Evolutionary conservation across 352 stramenopile genomes (phyloP).

Genomic region (Pythium dissimile): DNA sequence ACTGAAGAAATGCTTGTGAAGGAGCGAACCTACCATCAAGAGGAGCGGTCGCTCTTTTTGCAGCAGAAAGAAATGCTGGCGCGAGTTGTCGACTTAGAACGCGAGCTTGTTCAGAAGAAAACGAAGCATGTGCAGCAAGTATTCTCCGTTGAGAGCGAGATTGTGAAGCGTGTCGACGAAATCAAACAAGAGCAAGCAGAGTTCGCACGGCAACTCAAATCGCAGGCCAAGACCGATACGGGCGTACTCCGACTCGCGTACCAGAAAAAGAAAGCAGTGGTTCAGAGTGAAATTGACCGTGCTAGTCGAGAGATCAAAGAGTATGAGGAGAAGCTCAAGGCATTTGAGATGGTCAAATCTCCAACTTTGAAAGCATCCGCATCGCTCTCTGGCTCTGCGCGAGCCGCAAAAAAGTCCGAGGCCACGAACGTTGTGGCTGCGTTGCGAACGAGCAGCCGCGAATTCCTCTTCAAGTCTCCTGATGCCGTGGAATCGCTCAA

Average conservation of each 20-base stretch:
- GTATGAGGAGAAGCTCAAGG: constrained; percentile 31
- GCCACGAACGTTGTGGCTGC: not conserved
- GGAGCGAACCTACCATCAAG: constrained; percentile 45
- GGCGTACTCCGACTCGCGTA: constrained; percentile 42
- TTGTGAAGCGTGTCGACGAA: constrained; percentile 31
- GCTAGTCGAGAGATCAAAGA: constrained; percentile 28
- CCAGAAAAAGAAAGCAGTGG: constrained; percentile 41
- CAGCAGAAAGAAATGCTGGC: constrained; percentile 54
- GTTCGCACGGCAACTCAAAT: constrained; percentile 47
- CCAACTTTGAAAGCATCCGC: not conserved
- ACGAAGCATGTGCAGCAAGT: constrained; percentile 52
- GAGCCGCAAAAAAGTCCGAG: not conserved
- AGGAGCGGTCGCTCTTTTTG: constrained; percentile 50
- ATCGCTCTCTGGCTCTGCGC: not conserved
- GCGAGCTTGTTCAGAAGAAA: constrained; percentile 53
- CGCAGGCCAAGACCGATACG: constrained; percentile 51
- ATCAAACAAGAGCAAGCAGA: constrained; percentile 41
- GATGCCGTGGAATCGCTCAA: constrained; percentile 15
- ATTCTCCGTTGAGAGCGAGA: constrained; percentile 43
- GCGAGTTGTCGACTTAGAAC: constrained; percentile 57
- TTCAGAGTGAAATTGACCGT: constrained; percentile 26
- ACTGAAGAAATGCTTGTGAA: constrained; percentile 39
- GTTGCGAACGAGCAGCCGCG: constrained; percentile 16
- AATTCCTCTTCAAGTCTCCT: constrained; percentile 37
- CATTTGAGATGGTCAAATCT: constrained; percentile 26